Conservation (phyloP, 768 basidiomycete genomes). For the Podaxis rugospora region DNA sequence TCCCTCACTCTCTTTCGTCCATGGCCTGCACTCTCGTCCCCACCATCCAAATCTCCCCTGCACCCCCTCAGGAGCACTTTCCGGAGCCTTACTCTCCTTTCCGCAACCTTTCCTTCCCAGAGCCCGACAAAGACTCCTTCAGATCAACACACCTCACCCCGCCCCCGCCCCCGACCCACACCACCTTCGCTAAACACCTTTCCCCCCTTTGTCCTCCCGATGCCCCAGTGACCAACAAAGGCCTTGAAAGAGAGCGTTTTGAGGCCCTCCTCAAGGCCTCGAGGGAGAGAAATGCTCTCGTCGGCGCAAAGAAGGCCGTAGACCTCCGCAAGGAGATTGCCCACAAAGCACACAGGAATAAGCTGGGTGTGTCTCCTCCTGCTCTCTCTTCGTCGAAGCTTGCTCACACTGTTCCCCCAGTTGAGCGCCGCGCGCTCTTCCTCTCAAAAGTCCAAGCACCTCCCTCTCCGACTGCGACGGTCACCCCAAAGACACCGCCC, state of each 20-base stretch:
- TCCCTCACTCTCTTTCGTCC: constrained; percentile 19
- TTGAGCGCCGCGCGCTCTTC: constrained; percentile 71
- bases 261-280: constrained; percentile 59
- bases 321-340: constrained; percentile 75
- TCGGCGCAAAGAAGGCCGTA: constrained; percentile 37
- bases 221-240: constrained; percentile 34
- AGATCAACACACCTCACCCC: constrained; percentile 57
- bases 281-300: constrained; percentile 46
- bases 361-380: constrained; percentile 53
- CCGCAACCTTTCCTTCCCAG: constrained; percentile 25
- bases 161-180: constrained; percentile 47
- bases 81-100: constrained; percentile 65
- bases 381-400: background rate
- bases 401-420: constrained; percentile 28
- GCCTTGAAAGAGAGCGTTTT: constrained; percentile 61
- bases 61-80: constrained; percentile 48
- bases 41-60: constrained; percentile 65
- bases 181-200: constrained; percentile 37
- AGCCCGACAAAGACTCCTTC: constrained; percentile 45
- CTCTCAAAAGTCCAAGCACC: constrained; percentile 69
- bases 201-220: constrained; percentile 48
- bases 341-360: constrained; percentile 65
- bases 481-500: constrained; percentile 59
- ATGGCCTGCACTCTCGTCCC: constrained; percentile 53
- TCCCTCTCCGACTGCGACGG: constrained; percentile 54